These are phyloP conservation scores for Heterobasidion annosum DNA, from an alignment of 1,284 basidiomycete species.

Conservation along the genomic window DNA sequence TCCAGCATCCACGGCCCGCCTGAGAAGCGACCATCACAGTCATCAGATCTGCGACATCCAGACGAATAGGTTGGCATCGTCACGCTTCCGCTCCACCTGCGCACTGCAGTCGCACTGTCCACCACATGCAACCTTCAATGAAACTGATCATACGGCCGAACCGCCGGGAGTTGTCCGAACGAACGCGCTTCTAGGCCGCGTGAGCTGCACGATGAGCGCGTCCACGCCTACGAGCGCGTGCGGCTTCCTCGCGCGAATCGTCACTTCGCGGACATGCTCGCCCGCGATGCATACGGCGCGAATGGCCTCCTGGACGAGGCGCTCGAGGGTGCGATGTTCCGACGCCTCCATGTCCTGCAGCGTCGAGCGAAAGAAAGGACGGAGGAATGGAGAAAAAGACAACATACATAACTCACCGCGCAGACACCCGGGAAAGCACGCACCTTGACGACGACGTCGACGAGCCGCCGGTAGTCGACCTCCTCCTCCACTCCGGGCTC, in stretches of 20 bases:
- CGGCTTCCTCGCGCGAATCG: slow-evolving; percentile 6
- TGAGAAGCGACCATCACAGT: not conserved
- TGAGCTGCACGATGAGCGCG: slow-evolving; percentile 7
- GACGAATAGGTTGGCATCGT: too few relatives aligned
- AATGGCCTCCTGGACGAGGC: slow-evolving; percentile 8
- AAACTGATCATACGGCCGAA: not conserved
- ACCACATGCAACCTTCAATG: not conserved
- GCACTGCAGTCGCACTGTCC: not conserved
- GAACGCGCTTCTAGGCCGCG: slow-evolving; percentile 4
- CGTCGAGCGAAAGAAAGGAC: not conserved
- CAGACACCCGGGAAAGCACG: not conserved
- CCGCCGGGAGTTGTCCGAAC: not conserved
- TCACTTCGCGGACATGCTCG: slow-evolving; percentile 6
- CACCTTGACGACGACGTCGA: slow-evolving; percentile 7
- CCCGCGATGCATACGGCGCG: slow-evolving; percentile 4
- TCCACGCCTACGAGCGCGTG: slow-evolving; percentile 1
- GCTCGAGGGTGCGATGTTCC: slow-evolving; percentile 5
- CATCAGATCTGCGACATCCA: not conserved
- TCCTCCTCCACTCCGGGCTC: slow-evolving; percentile 1
- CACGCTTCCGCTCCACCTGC: not conserved
- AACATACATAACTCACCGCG: not conserved
- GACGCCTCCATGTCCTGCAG: slow-evolving; percentile 6
- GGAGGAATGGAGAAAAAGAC: not conserved
- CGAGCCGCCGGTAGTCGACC: slow-evolving; percentile 7
- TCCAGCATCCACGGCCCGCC: not conserved